Evolutionary conservation across 1,284 basidiomycete genomes (phyloP).

Genomic region (Pseudozyma hubeiensis): DNA sequence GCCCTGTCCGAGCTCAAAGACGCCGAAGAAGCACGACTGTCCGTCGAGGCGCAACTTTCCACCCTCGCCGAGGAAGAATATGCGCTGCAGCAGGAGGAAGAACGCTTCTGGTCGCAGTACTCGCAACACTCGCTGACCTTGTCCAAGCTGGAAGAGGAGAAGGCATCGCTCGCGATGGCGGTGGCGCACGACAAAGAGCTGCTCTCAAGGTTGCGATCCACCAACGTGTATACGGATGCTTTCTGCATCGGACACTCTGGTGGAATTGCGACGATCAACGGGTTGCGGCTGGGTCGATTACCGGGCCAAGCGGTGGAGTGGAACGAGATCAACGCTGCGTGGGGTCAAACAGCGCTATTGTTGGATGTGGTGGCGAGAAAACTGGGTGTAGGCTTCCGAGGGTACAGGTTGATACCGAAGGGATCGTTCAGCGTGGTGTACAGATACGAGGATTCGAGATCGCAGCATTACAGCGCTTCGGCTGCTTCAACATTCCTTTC

Average conservation of each 20-base stretch:
- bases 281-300: constrained; percentile 87
- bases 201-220: constrained; percentile 85
- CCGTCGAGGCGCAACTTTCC: constrained; percentile 79
- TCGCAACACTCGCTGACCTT: constrained; percentile 78
- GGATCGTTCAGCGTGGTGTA: constrained; percentile 55
- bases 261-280: constrained; percentile 92
- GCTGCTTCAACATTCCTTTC: background rate
- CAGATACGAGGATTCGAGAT: constrained; percentile 28
- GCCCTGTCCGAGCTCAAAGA: constrained; percentile 38
- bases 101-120: constrained; percentile 87
- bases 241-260: constrained; percentile 97
- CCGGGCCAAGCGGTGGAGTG: constrained; percentile 81
- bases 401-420: constrained; percentile 54
- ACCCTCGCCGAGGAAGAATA: constrained; percentile 80
- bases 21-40: constrained; percentile 62
- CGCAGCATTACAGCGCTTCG: constrained; percentile 18
- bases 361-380: constrained; percentile 79
- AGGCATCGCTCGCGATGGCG: constrained; percentile 79
- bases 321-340: constrained; percentile 98
- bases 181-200: constrained; percentile 70
- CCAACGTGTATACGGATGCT: constrained; percentile 98
- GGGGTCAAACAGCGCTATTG: constrained; percentile 93
- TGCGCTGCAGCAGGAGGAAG: constrained; percentile 79
- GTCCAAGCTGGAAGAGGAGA: constrained; percentile 77
- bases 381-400: constrained; percentile 34